A percentile compares a stretch with the other conserved stretches of the same genome.
Conservation (phyloP, 1,284 basidiomycete species). For the Apiotrichum gracile region DNA sequence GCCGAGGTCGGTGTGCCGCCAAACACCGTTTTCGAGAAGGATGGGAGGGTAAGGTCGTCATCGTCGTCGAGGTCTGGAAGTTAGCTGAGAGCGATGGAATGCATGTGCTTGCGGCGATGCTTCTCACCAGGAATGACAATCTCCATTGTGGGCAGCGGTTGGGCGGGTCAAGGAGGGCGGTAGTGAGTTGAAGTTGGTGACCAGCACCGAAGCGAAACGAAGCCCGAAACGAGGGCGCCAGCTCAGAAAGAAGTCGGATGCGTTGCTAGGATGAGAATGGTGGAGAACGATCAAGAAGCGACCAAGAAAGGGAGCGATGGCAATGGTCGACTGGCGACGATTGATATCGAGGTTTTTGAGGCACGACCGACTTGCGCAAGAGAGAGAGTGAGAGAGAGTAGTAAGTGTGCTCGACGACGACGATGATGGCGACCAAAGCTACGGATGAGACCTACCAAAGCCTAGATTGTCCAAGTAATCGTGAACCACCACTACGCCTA, state of each 20-base stretch:
- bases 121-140: conserved; percentile 42
- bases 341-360: too few relatives aligned
- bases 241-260: neutral
- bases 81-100: neutral
- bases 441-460: too few relatives aligned
- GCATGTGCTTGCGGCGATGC: neutral
- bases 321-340: too few relatives aligned
- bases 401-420: too few relatives aligned
- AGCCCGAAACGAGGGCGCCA: neutral
- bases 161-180: neutral
- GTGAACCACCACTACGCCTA: too few relatives aligned
- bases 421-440: too few relatives aligned
- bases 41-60: conserved; percentile 34
- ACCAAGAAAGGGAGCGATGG: too few relatives aligned
- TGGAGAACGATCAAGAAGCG: neutral
- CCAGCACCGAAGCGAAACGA: neutral
- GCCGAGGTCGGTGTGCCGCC: conserved; percentile 20
- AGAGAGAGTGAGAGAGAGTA: too few relatives aligned
- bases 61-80: conserved; percentile 40
- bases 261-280: neutral
- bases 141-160: conserved; percentile 17
- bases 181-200: neutral
- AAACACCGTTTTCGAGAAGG: conserved; percentile 23
- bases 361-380: too few relatives aligned
- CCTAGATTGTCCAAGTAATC: too few relatives aligned